Evolutionary conservation across 1,139 yeast genomes (phyloP), one percentile per base, ranked within the genome.

Genomic region (Geotrichum aggregatum): DNA sequence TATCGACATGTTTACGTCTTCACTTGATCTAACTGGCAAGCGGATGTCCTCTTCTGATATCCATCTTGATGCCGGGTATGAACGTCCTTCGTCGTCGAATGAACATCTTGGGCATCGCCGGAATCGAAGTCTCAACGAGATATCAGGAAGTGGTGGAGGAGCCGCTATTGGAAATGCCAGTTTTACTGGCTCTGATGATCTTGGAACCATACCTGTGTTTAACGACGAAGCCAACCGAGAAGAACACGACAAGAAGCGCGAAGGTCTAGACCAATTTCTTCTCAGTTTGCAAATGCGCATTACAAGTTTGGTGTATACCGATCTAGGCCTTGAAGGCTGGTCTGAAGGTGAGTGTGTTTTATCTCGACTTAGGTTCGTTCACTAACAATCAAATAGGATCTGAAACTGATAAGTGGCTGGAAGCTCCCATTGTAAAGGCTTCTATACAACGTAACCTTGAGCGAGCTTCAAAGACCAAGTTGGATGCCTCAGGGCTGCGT

Each of bases 331-430:
- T 30, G 58, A 60, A 19, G 61, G 63, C 10, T 66, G 66, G 65
- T 58, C 46, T 21, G 59, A 63, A 18, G 68, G 65, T 59, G 50
- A 47, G 61, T 51, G 24, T 19, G 2, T 2, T 45, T 21, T 30
- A 6, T 24, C 42, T 13, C 33, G 31, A 8, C n/a, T 26, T 46
- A 4, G 5, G 2, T 4, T 16, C n/a, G 18, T 22, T 30, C 36
- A 28, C 52, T 54, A 38, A 44, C 53, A 24, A 11, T 10, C 31
- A 39, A 36, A 22, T 21, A 35, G 63, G 67, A 1, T 63, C 66
- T n/a, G 69, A 66, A 45, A 65, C 69, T 1, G 69, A 66, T 52
- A 58, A 60, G 34, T 66, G 68, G 68, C 46, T 66, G 39, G 54
- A 56, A 11, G 53, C 62, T 7, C 59, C 63, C 1, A 47, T 65